Base-by-base conservation (phyloP, 441 rosid genomes). In the Heliophila coronopifolia region DNA sequence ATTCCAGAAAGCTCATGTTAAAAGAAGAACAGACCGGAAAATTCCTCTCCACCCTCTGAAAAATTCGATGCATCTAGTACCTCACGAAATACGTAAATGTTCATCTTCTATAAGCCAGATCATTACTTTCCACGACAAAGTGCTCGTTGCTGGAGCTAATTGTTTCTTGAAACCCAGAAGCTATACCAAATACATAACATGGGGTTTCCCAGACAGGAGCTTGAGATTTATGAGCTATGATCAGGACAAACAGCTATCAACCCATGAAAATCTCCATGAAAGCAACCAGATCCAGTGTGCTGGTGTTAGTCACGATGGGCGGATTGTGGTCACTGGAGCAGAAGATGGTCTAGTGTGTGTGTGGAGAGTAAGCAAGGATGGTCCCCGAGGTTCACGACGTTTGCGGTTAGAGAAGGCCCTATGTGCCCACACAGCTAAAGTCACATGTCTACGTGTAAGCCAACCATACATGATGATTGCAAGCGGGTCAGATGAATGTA, bases 161-260 rank as follows among this genome's bases (percentile, higher is more conserved):
- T 76, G 68, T 58, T 65, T 87, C 74, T 83, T 94, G 51, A 94
- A 94, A 70, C 98, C 99, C 24, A 81, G 81, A 71, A 83, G 95
- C 16, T 83, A 77, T 60, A 63, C 77, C 60, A 94, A 90, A 63
- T 90, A 87, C 63, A 77, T 94, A 9, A 74, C 94, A 20, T 94
- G 99, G 99, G 98, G 98, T 10, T 94, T 94, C 58, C 94, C 99
- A 2, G 99, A 94, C 62, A 80, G 84, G 53, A 94, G 98, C 71
- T 74, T 94, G 79, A 85, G 99, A 74, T 85, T 94, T 70, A 57
- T 90, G 77, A 87, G 90, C 79, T 90, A 87, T 74, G 99, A 94
- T 73, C 99, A 90, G 65, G 98, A 90, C 51, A 83, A 77, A 56
- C 90, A 90, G 28, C 74, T 87, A 48, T 90, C 95, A 5, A 81